Percentiles rank a stretch among this genome's conserved stretches.
phyloP scores from a whole-genome alignment of 495 filamentous ascomycete species.

The Sordaria brevicollis region DNA sequence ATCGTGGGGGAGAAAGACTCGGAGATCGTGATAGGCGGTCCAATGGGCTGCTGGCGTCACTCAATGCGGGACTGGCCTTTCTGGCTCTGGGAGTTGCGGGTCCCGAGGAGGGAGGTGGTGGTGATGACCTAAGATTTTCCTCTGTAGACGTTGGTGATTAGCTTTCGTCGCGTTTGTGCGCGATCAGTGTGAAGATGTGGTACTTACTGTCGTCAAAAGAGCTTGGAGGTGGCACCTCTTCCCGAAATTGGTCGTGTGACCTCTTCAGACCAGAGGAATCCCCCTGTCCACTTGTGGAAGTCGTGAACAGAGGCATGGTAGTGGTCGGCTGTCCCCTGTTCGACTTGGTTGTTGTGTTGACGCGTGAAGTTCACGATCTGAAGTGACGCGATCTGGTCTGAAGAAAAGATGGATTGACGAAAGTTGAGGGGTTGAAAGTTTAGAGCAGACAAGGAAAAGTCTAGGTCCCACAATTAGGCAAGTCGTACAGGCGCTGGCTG shows the following conservation, averaged over 20 bases:
- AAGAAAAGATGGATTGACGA: background rate
- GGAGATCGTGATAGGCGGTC: slow-evolving; percentile 19
- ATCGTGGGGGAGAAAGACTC: slow-evolving; percentile 10
- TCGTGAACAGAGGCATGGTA: slow-evolving; percentile 29
- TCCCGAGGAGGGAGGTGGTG: background rate
- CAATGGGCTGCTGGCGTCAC: slow-evolving; percentile 25
- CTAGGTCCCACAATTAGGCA: background rate
- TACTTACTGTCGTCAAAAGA: slow-evolving; percentile 12
- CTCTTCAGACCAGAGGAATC: slow-evolving; percentile 23
- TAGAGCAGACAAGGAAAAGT: background rate
- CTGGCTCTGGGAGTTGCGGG: slow-evolving; percentile 10
- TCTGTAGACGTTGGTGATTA: slow-evolving; percentile 4
- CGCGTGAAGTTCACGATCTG: background rate
- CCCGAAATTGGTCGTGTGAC: slow-evolving; percentile 24
- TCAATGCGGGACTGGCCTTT: slow-evolving; percentile 21
- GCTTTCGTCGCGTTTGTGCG: background rate
- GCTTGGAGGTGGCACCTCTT: slow-evolving; percentile 2
- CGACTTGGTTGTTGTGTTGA: background rate
- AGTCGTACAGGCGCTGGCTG: background rate
- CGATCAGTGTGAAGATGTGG: background rate
- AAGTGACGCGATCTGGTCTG: background rate
- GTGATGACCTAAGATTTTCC: slow-evolving; percentile 9
- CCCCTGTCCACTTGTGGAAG: slow-evolving; percentile 28
- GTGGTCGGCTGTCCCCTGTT: background rate
- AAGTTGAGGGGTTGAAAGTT: background rate